Percentiles rank a stretch among this genome's conserved stretches.
Evolutionary conservation across 2,329 filamentous ascomycete species (phyloP).

Genomic region (Dendrostoma leiphaemia): DNA sequence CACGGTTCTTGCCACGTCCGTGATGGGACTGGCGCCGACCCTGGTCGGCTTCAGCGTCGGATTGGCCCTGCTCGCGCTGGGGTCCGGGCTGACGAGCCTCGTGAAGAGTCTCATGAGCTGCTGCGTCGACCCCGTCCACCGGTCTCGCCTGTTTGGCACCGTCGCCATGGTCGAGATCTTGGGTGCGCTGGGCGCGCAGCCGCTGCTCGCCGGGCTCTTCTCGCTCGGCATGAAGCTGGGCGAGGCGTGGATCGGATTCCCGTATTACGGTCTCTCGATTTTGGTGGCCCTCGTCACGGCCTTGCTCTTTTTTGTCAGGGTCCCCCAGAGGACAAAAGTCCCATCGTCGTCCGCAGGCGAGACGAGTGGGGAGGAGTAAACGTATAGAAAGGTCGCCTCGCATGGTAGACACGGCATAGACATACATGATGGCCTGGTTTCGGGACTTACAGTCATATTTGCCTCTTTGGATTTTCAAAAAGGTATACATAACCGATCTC

Average conservation of each 20-base stretch:
- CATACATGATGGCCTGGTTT: too few relatives aligned
- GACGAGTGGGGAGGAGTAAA: too few relatives aligned
- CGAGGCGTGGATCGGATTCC: constrained; percentile 2
- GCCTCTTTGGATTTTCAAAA: too few relatives aligned
- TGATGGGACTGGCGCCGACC: constrained; percentile 26
- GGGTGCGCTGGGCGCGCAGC: constrained; percentile 27
- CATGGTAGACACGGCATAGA: too few relatives aligned
- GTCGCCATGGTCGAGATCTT: constrained; percentile 29
- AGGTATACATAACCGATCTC: too few relatives aligned
- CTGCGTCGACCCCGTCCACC: constrained; percentile 28
- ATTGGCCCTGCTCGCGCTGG: constrained; percentile 28
- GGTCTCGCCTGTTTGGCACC: constrained; percentile 30
- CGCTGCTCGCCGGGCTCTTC: constrained; percentile 30
- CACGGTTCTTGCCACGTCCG: constrained; percentile 23
- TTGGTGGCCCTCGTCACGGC: neutral
- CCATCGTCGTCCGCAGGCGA: too few relatives aligned
- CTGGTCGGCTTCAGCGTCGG: constrained; percentile 27
- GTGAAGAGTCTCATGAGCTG: constrained; percentile 28
- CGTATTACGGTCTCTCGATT: neutral
- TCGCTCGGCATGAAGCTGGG: constrained; percentile 24
- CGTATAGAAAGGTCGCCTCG: too few relatives aligned
- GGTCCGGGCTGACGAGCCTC: constrained; percentile 27
- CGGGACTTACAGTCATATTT: too few relatives aligned
- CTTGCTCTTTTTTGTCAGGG: neutral
- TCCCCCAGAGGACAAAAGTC: too few relatives aligned